Evolutionary conservation across 2,329 filamentous ascomycete genomes (phyloP).

Genomic region (Aspergillaceae sp.): DNA sequence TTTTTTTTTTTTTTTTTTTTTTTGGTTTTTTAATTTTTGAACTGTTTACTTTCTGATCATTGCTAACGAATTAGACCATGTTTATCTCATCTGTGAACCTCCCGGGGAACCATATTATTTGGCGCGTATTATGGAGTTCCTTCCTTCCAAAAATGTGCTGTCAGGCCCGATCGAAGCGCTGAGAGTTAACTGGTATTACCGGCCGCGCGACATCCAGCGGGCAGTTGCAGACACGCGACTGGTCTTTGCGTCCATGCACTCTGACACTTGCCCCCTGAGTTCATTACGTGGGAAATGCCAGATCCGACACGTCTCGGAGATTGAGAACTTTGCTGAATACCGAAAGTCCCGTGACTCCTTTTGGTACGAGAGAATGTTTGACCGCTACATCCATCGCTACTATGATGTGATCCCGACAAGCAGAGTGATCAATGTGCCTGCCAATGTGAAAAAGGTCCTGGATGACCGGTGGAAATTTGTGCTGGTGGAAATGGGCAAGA

Average conservation of each 20-base stretch:
- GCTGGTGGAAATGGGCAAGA: constrained; percentile 82
- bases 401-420: constrained; percentile 93
- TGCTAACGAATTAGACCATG: constrained; percentile 50
- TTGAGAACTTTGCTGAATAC: constrained; percentile 71
- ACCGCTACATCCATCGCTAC: constrained; percentile 95
- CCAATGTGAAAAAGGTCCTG: constrained; percentile 87
- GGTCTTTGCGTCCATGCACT: constrained; percentile 97
- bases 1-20: constrained; percentile 11
- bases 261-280: constrained; percentile 85
- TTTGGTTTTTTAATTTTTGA: neutral
- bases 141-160: constrained; percentile 68
- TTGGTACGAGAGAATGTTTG: constrained; percentile 96
- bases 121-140: constrained; percentile 95
- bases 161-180: constrained; percentile 71
- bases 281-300: constrained; percentile 88
- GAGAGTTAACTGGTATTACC: constrained; percentile 96
- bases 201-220: constrained; percentile 88
- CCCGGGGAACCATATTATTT: constrained; percentile 97
- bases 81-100: constrained; percentile 94
- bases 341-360: constrained; percentile 80
- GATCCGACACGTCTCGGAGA: constrained; percentile 81
- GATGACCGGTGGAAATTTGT: constrained; percentile 97
- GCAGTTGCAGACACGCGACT: constrained; percentile 84
- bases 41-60: neutral
- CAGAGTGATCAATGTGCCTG: constrained; percentile 91